Evolutionary conservation across 495 filamentous ascomycete species (phyloP).

Genomic region (Chlorociboria aeruginascens): DNA sequence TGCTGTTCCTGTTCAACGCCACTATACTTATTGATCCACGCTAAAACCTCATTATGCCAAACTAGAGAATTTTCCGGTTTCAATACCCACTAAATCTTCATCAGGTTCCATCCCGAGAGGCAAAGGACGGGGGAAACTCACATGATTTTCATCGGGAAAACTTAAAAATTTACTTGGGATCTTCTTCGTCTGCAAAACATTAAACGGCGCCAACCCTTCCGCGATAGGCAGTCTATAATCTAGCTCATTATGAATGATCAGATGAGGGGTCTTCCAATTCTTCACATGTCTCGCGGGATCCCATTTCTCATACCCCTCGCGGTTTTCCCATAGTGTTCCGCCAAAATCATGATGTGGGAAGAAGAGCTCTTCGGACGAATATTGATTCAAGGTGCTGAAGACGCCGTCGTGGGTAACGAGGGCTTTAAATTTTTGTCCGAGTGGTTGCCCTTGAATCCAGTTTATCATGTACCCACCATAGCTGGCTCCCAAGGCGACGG

Average conservation of each 20-base stretch:
- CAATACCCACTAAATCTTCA: slow-evolving; percentile 57
- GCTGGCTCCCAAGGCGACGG: slow-evolving; percentile 71
- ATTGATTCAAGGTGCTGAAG: slow-evolving; percentile 65
- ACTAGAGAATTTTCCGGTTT: slow-evolving; percentile 83
- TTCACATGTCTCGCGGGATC: slow-evolving; percentile 56
- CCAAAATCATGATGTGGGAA: slow-evolving; percentile 77
- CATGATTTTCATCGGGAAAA: slow-evolving; percentile 71
- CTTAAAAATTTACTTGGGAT: slow-evolving; percentile 64
- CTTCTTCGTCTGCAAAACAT: slow-evolving; percentile 65
- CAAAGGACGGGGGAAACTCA: slow-evolving; percentile 21
- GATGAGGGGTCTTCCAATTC: slow-evolving; percentile 63
- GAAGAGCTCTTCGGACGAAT: slow-evolving; percentile 76
- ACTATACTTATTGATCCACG: slow-evolving; percentile 78
- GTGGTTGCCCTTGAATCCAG: slow-evolving; percentile 58
- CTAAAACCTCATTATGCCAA: slow-evolving; percentile 83
- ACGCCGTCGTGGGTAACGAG: slow-evolving; percentile 87
- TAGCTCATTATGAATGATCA: slow-evolving; percentile 80
- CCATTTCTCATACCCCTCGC: slow-evolving; percentile 66
- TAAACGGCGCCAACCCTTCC: slow-evolving; percentile 80
- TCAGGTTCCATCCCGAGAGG: slow-evolving; percentile 7
- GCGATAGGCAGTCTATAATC: slow-evolving; percentile 80
- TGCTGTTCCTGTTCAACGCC: slow-evolving; percentile 30
- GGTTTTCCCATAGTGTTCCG: slow-evolving; percentile 64
- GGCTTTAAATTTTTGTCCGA: slow-evolving; percentile 75
- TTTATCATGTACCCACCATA: slow-evolving; percentile 89